phyloP scores from a whole-genome alignment of 352 stramenopile species.

The Globisporangium radiosum region DNA sequence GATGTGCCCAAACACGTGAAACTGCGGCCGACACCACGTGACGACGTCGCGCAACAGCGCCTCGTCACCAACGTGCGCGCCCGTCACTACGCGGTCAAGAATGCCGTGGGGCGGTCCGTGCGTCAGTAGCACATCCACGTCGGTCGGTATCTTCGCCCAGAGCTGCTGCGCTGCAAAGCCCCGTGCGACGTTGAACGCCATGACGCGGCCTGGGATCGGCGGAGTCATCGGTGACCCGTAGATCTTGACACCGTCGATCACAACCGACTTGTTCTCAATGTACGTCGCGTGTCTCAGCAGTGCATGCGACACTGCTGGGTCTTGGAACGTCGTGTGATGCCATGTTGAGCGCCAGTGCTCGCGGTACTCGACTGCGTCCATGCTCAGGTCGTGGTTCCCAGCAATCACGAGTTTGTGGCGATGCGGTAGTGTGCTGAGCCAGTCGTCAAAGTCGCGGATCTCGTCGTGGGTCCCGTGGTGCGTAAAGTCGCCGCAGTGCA shows the following conservation, averaged over 20 bases:
- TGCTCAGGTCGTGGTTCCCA: slow-evolving; percentile 77
- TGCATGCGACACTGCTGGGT: slow-evolving; percentile 35
- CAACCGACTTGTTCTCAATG: slow-evolving; percentile 60
- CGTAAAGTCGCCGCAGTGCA: slow-evolving; percentile 90
- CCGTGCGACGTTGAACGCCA: slow-evolving; percentile 68
- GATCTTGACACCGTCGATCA: slow-evolving; percentile 70
- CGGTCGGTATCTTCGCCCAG: slow-evolving; percentile 58
- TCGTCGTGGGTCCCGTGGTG: slow-evolving; percentile 63
- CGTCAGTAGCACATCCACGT: slow-evolving; percentile 87
- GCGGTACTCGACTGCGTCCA: slow-evolving; percentile 69
- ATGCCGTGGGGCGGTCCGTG: slow-evolving; percentile 86
- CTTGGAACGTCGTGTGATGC: slow-evolving; percentile 54
- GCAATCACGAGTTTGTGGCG: slow-evolving; percentile 73
- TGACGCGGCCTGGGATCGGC: slow-evolving; percentile 50
- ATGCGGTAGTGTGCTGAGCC: slow-evolving; percentile 70
- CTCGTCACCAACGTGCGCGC: slow-evolving; percentile 70
- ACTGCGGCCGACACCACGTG: slow-evolving; percentile 65
- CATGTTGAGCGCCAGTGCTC: slow-evolving; percentile 54
- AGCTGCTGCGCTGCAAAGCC: slow-evolving; percentile 59
- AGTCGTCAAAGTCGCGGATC: slow-evolving; percentile 71
- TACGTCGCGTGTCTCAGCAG: slow-evolving; percentile 74
- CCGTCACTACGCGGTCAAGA: slow-evolving; percentile 63
- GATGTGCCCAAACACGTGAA: slow-evolving; percentile 92
- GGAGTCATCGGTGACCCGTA: slow-evolving; percentile 76
- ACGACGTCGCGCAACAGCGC: slow-evolving; percentile 77